These are phyloP conservation scores for Lepidopterella palustris DNA, from an alignment of 495 filamentous ascomycete species.

Conservation along the genomic window DNA sequence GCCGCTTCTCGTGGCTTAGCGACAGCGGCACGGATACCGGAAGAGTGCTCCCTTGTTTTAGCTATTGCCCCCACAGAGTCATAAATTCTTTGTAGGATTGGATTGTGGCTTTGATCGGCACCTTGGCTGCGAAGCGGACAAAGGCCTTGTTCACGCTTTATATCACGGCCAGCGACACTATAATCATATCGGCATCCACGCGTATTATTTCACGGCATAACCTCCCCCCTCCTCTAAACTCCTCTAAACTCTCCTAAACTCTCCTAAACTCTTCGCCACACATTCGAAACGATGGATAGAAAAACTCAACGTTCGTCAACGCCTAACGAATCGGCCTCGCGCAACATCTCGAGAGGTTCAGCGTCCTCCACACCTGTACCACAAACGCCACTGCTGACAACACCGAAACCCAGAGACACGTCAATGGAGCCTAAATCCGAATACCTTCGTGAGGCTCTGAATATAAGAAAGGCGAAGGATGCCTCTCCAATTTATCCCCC, in stretches of 20 bases:
- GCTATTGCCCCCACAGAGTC: too few relatives aligned
- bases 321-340: not conserved
- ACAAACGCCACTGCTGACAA: not conserved
- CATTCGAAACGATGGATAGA: not conserved
- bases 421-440: conserved; percentile 22
- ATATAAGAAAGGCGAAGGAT: conserved; percentile 15
- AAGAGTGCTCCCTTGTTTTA: not conserved
- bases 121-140: not conserved
- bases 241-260: not conserved
- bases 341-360: not conserved
- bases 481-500: not conserved
- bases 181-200: not conserved
- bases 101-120: too few relatives aligned
- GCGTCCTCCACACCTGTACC: conserved; percentile 4
- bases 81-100: too few relatives aligned
- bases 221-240: too few relatives aligned
- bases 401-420: not conserved
- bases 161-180: not conserved
- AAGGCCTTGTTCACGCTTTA: not conserved
- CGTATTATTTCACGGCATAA: not conserved
- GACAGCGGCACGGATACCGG: not conserved
- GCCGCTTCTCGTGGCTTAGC: not conserved
- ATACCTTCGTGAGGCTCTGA: conserved; percentile 17
- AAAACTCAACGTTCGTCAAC: not conserved
- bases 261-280: not conserved